phyloP scores from a whole-genome alignment of 306 rosid genomes.

The Senna tora region DNA sequence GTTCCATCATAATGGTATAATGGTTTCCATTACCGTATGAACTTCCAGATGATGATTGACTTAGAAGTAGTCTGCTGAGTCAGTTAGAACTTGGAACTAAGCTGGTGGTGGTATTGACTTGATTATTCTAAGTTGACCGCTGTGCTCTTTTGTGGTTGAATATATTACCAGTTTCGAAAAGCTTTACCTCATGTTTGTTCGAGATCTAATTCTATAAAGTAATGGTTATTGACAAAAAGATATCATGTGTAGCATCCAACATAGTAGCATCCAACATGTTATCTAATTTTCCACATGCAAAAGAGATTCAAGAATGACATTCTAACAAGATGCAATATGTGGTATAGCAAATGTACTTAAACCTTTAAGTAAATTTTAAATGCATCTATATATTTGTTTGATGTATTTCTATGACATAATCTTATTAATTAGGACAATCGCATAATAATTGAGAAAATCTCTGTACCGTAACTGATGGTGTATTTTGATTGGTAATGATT shows the following conservation, averaged over 20 bases:
- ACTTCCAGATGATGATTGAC: neutral
- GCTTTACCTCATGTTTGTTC: slow-evolving; percentile 10
- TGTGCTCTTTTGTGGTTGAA: neutral
- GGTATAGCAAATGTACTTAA: slow-evolving; percentile 12
- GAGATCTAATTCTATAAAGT: slow-evolving; percentile 8
- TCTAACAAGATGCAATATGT: slow-evolving; percentile 10
- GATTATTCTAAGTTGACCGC: neutral
- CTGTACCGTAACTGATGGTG: neutral
- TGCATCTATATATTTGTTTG: slow-evolving; percentile 12
- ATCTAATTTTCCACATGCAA: neutral
- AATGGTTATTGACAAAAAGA: neutral
- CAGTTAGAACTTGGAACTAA: neutral
- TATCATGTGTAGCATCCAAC: slow-evolving; percentile 14
- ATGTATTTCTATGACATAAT: slow-evolving; percentile 22
- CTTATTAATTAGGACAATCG: slow-evolving; percentile 19
- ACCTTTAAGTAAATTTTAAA: slow-evolving; percentile 1
- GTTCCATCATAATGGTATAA: neutral
- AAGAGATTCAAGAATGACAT: neutral
- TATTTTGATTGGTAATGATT: slow-evolving; percentile 2
- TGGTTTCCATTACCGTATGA: neutral
- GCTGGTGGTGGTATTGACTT: neutral
- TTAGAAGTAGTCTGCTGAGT: neutral
- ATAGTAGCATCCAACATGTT: too few relatives aligned
- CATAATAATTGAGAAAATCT: slow-evolving; percentile 20
- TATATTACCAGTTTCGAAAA: neutral